Evolutionary conservation across 495 filamentous ascomycete genomes (phyloP).

Genomic region (Podospora didyma): DNA sequence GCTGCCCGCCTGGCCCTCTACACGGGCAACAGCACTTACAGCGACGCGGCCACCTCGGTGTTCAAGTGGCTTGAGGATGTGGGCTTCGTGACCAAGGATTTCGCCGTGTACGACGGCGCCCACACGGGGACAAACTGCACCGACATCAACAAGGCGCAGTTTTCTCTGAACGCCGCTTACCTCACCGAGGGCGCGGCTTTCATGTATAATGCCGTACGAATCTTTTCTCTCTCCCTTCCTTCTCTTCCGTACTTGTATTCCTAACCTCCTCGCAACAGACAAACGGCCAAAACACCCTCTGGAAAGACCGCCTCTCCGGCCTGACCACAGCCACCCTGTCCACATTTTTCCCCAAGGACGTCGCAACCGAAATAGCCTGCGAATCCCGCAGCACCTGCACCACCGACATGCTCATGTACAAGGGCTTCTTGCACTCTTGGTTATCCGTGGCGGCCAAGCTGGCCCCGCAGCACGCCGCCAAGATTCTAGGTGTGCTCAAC

Average conservation of each 20-base stretch:
- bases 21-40: slow-evolving; percentile 74
- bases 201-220: slow-evolving; percentile 62
- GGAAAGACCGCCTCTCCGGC: slow-evolving; percentile 55
- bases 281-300: slow-evolving; percentile 28
- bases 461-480: slow-evolving; percentile 58
- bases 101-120: slow-evolving; percentile 67
- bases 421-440: slow-evolving; percentile 76
- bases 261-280: slow-evolving; percentile 3
- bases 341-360: slow-evolving; percentile 51
- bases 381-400: slow-evolving; percentile 62
- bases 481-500: slow-evolving; percentile 57
- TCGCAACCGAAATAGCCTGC: slow-evolving; percentile 70
- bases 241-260: background rate
- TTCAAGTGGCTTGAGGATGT: slow-evolving; percentile 67
- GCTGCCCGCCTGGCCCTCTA: slow-evolving; percentile 72
- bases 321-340: slow-evolving; percentile 56
- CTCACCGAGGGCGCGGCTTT: slow-evolving; percentile 68
- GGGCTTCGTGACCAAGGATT: slow-evolving; percentile 53
- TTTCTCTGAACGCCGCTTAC: slow-evolving; percentile 72
- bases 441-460: slow-evolving; percentile 68
- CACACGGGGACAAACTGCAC: slow-evolving; percentile 60
- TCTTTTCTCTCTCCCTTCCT: background rate
- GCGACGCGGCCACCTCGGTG: slow-evolving; percentile 66
- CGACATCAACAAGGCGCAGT: slow-evolving; percentile 58
- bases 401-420: slow-evolving; percentile 75